Percentiles rank a stretch among this genome's conserved stretches.
Conservation (phyloP, 2,329 filamentous ascomycete species). For the Botrytis byssoidea region DNA sequence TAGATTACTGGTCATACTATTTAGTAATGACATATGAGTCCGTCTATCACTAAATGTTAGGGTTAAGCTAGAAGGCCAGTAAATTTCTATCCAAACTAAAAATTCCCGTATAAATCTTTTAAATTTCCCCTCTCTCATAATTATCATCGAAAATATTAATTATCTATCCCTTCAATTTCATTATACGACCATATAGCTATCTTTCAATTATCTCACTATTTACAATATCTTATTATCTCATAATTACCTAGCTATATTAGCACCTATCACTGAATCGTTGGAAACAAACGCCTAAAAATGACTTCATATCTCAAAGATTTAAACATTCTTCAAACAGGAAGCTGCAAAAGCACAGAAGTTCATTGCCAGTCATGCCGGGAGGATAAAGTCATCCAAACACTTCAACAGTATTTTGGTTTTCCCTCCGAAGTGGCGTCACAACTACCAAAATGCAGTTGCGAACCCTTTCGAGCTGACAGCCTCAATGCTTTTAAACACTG, state of each 20-base stretch:
- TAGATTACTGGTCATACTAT: neutral
- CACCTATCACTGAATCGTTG: too few relatives aligned
- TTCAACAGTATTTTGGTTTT: neutral
- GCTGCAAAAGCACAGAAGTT: fast-evolving
- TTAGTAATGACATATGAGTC: neutral
- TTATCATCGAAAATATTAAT: too few relatives aligned
- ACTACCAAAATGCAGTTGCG: neutral
- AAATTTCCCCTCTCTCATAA: too few relatives aligned
- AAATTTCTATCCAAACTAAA: neutral
- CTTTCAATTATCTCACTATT: neutral
- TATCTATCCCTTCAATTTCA: neutral
- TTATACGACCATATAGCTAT: neutral
- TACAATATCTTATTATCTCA: neutral
- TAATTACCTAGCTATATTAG: neutral
- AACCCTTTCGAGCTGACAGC: neutral
- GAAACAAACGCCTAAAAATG: too few relatives aligned
- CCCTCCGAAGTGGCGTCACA: neutral
- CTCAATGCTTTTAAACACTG: neutral
- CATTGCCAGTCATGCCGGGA: neutral
- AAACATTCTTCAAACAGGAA: neutral
- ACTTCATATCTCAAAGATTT: neutral
- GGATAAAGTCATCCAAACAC: neutral
- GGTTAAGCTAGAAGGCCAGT: neutral
- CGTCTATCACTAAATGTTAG: too few relatives aligned
- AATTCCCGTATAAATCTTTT: neutral